These are phyloP conservation scores for Diaporthe vaccinii DNA, from an alignment of 2,329 filamentous ascomycete species.

Conservation along the genomic window DNA sequence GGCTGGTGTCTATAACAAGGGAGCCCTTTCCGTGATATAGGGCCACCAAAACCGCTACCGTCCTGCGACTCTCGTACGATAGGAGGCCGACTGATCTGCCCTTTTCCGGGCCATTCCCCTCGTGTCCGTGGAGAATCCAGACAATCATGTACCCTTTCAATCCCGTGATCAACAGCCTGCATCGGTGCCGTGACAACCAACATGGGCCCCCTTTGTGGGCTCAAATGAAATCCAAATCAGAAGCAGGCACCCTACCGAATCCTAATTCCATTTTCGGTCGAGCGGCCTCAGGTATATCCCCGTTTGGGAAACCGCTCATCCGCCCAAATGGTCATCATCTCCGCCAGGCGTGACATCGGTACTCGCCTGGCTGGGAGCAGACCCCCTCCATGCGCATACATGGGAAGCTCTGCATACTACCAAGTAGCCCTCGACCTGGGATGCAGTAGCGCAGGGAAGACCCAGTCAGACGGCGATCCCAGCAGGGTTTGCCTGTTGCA, in stretches of 20 bases:
- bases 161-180: slow-evolving; percentile 26
- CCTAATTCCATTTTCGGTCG: slow-evolving; percentile 29
- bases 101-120: slow-evolving; percentile 20
- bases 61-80: slow-evolving; percentile 35
- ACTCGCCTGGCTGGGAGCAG: neutral
- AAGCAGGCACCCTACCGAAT: slow-evolving; percentile 14
- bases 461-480: slow-evolving; percentile 13
- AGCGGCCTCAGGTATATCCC: slow-evolving; percentile 7
- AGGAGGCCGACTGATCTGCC: slow-evolving; percentile 20
- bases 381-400: neutral
- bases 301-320: slow-evolving; percentile 16
- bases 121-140: slow-evolving; percentile 28
- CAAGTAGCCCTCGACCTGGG: neutral
- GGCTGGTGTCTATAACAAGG: slow-evolving; percentile 29
- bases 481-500: slow-evolving; percentile 11
- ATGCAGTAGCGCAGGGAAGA: slow-evolving; percentile 8
- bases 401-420: neutral
- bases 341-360: slow-evolving; percentile 20
- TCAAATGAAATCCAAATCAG: slow-evolving; percentile 4
- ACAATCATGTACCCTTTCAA: slow-evolving; percentile 24
- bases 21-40: slow-evolving; percentile 31
- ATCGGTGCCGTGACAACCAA: slow-evolving; percentile 19
- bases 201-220: slow-evolving; percentile 18
- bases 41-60: slow-evolving; percentile 31
- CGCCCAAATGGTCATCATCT: slow-evolving; percentile 6